Base-by-base conservation (phyloP, 75 land plant species). In the Picea sitchensis region DNA sequence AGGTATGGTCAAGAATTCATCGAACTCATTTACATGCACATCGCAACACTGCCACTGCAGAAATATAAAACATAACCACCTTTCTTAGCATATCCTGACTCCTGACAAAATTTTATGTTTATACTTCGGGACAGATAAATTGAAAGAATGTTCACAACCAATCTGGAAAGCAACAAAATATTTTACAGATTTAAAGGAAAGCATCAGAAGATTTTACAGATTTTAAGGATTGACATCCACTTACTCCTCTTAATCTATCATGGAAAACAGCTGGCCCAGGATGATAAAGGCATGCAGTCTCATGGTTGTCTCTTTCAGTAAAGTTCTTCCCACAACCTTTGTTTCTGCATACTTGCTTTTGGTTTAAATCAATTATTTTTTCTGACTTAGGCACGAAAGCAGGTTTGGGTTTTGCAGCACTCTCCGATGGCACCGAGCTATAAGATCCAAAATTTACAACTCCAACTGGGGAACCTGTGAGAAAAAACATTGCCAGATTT, bases 241-340 rank as follows among this genome's bases (percentile, higher is more conserved):
- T 71, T 81, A 96, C 99, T 88, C 94, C 99, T 88, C 86, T 90
- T 59, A 81, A 73, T 58, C 99, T 82, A 77, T 97, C 99, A 82
- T 95, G 99, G 68, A 97, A 97, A 77, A 97, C 88, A 44, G 99
- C 91, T 47, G 98, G 95, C 3, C 99, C 99, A 21, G 98, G 99
- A 82, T 97, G 99, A 83, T 88, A 93, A 73, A 75, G 82, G 78
- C 98, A 97, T 32, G 99, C 99, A 58, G 80, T 80, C 11, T 90
- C 95, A 78, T 95, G 92, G 80, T 97, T 97, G 41, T 93, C 94
- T 82, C 79, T 92, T 78, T 97, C 99, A 75, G 86, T 92, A 82
- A 92, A 97, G 47, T 80, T 86, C 79, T 95, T 84, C 15, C 95
- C 93, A 79, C 99, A 97, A 76, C 96, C 98, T 77, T 90, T 90